phyloP scores from a whole-genome alignment of 805 yeast genomes.

The Wickerhamiella azyma region DNA sequence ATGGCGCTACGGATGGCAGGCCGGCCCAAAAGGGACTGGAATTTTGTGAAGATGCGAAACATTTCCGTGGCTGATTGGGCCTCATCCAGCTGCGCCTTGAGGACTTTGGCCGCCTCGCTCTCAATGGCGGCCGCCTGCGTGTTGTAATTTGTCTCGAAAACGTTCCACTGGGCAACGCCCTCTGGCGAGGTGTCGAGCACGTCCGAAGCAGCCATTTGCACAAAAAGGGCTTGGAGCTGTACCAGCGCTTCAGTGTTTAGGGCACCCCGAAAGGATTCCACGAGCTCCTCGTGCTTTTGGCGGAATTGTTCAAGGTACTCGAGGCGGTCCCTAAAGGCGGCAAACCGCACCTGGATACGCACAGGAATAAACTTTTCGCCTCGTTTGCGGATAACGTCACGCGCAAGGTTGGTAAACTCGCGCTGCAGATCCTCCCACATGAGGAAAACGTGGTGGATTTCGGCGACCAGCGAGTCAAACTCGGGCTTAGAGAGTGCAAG shows the following conservation, averaged over 20 bases:
- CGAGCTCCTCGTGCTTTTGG: conserved; percentile 38
- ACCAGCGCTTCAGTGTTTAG: conserved; percentile 7
- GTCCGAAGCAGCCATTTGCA: conserved; percentile 28
- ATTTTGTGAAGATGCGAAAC: conserved; percentile 38
- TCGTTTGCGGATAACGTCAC: conserved; percentile 64
- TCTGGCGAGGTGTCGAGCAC: conserved; percentile 27
- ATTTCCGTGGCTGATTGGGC: conserved; percentile 30
- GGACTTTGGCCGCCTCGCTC: conserved; percentile 29
- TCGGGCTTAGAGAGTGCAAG: conserved; percentile 32
- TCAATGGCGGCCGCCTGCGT: conserved; percentile 35
- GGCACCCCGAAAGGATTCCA: conserved; percentile 11
- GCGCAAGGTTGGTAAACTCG: conserved; percentile 48
- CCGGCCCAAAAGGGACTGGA: conserved; percentile 35
- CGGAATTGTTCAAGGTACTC: conserved; percentile 35
- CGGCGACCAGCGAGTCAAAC: conserved; percentile 27
- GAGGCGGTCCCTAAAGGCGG: conserved; percentile 31
- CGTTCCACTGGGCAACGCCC: conserved; percentile 31
- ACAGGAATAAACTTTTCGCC: conserved; percentile 57
- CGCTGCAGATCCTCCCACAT: conserved; percentile 49
- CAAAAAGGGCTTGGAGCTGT: conserved; percentile 32
- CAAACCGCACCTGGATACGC: conserved; percentile 38
- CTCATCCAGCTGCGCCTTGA: conserved; percentile 29
- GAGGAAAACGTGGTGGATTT: conserved; percentile 28
- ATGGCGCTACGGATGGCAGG: conserved; percentile 45
- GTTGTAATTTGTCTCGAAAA: conserved; percentile 31